A percentile compares a stretch with the other conserved stretches of the same genome.
phyloP scores from a whole-genome alignment of 2,329 filamentous ascomycete species.

The Talaromyces amestolkiae region DNA sequence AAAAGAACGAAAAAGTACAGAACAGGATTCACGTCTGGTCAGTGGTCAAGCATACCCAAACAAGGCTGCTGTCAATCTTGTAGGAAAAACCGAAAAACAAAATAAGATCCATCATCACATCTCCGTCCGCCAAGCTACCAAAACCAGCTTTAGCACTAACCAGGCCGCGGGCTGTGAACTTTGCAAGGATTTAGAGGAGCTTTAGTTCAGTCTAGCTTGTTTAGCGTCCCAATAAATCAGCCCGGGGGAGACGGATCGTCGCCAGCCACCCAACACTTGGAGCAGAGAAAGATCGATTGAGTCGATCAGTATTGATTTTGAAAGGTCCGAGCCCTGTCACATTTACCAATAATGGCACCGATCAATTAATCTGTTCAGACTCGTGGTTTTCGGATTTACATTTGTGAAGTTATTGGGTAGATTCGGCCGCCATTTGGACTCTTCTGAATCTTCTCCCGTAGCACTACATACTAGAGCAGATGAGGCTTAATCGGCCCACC shows the following conservation, averaged over 20 bases:
- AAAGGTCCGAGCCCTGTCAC: not conserved
- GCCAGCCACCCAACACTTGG: not conserved
- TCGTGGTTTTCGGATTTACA: not conserved
- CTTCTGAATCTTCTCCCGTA: not conserved
- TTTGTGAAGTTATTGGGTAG: not conserved
- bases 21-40: not conserved
- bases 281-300: not conserved
- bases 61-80: not conserved
- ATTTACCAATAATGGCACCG: not conserved
- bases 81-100: not conserved
- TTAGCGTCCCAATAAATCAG: not conserved
- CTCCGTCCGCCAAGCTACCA: not conserved
- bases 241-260: not conserved
- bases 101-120: slow-evolving; percentile 8
- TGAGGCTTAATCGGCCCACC: not conserved
- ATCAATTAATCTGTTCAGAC: no score
- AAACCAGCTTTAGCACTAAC: not conserved
- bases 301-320: not conserved
- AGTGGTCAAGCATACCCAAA: not conserved
- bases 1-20: not conserved
- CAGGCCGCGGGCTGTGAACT: not conserved
- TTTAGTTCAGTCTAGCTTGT: not conserved
- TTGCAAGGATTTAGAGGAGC: not conserved
- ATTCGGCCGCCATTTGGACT: not conserved
- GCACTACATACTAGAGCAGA: not conserved